phyloP scores from a whole-genome alignment of 345 rosid genomes.

The Eutrema heterophyllum region DNA sequence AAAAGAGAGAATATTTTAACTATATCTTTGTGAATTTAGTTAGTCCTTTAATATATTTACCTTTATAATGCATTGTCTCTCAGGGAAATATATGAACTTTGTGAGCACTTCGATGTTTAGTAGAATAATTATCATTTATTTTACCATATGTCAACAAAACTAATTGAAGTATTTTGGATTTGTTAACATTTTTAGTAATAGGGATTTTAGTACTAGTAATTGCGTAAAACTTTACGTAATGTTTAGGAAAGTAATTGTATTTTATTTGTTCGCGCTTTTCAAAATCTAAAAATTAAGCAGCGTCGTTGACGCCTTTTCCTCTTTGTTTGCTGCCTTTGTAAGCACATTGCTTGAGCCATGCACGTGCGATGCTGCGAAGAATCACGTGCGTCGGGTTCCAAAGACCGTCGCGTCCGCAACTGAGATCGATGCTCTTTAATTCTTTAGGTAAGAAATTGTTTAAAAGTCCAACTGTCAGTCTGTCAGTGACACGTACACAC shows the following conservation, averaged over 20 bases:
- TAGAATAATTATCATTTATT: neutral
- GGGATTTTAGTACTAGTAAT: neutral
- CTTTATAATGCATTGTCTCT: neutral
- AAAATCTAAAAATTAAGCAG: neutral
- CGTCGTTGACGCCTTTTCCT: conserved; percentile 16
- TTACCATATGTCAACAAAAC: conserved; percentile 1
- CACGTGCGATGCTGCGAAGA: conserved; percentile 22
- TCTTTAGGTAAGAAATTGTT: neutral
- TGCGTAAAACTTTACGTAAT: neutral
- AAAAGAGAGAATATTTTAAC: no score
- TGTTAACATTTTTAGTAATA: neutral
- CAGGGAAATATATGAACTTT: no score
- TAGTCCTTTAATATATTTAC: no score
- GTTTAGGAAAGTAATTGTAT: neutral
- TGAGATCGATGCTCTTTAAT: conserved; percentile 20
- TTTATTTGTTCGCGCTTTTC: neutral
- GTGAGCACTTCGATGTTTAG: no score
- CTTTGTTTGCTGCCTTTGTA: neutral
- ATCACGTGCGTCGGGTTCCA: conserved; percentile 15
- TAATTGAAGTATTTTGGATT: neutral
- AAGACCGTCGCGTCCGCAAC: conserved; percentile 1
- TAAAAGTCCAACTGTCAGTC: conserved; percentile 19
- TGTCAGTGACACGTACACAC: conserved; percentile 16
- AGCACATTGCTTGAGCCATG: conserved; percentile 16
- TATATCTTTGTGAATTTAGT: no score